Evolutionary conservation across 768 basidiomycete species (phyloP).

Genomic region (Hygrophorus pudorinus): DNA sequence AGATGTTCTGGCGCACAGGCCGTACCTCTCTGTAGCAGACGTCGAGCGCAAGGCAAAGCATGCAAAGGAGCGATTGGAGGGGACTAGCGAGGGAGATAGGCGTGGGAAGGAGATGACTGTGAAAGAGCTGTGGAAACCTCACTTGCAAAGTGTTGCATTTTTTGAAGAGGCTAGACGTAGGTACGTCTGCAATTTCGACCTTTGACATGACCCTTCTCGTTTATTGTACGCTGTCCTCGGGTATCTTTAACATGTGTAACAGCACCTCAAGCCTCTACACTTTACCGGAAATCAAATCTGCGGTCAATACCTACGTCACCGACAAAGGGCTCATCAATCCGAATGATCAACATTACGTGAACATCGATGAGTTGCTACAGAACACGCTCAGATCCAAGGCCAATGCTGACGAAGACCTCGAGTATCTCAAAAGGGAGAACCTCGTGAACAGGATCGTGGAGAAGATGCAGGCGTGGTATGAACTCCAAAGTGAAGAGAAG

Average conservation of each 20-base stretch:
- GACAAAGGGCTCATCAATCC: constrained; percentile 54
- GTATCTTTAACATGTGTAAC: too few species aligned
- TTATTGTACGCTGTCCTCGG: background rate
- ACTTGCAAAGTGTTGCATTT: constrained; percentile 40
- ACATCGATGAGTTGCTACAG: constrained; percentile 44
- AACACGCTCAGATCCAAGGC: constrained; percentile 10
- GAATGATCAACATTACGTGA: constrained; percentile 58
- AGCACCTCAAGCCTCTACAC: constrained; percentile 50
- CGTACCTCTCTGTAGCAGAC: constrained; percentile 55
- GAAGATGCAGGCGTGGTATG: constrained; percentile 74
- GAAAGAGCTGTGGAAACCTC: constrained; percentile 70
- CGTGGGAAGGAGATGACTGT: constrained; percentile 39
- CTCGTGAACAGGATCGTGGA: constrained; percentile 39
- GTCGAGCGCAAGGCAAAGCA: constrained; percentile 55
- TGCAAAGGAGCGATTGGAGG: constrained; percentile 42
- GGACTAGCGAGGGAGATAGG: constrained; percentile 23
- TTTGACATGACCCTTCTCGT: background rate
- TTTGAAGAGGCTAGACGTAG: constrained; percentile 56
- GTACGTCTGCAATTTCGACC: constrained; percentile 28
- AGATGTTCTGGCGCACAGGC: constrained; percentile 38
- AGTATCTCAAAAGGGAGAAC: constrained; percentile 64
- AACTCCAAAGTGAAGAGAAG: constrained; percentile 42
- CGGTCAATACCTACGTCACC: constrained; percentile 55
- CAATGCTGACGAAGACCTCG: constrained; percentile 13
- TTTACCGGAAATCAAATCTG: constrained; percentile 40